Evolutionary conservation across 257 asterid species (phyloP).

Genomic region (Nicotiana undulata): DNA sequence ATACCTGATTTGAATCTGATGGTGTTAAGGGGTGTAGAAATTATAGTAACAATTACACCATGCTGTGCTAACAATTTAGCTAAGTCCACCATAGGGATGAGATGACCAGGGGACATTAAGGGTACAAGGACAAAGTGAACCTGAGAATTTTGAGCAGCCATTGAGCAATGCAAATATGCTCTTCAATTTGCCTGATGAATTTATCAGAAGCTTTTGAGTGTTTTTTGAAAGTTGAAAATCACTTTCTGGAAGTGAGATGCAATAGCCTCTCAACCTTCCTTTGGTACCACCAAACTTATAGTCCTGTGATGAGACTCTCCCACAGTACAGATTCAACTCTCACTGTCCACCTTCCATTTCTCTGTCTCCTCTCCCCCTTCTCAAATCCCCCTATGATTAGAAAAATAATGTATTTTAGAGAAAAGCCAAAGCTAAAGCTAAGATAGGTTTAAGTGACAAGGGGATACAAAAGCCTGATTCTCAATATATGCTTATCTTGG

Average conservation of each 20-base stretch:
- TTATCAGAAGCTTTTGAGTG: not conserved
- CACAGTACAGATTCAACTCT: not conserved
- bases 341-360: not conserved
- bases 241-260: not conserved
- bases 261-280: not conserved
- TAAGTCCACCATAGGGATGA: conserved; percentile 74
- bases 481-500: not conserved
- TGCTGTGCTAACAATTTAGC: conserved; percentile 47
- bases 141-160: conserved; percentile 10
- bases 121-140: conserved; percentile 63
- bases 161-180: not conserved
- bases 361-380: too few relatives aligned
- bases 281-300: not conserved
- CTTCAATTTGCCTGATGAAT: not conserved
- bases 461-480: not conserved
- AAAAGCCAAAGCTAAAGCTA: not conserved
- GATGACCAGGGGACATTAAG: conserved; percentile 65
- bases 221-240: not conserved
- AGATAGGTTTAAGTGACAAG: not conserved
- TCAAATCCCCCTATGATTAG: too few relatives aligned
- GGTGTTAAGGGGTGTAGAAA: conserved; percentile 40
- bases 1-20: conserved; percentile 19
- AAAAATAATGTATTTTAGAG: not conserved
- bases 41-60: conserved; percentile 21
- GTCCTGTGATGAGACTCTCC: not conserved